phyloP scores from a whole-genome alignment of 208 protist genomes.

The Acanthamoeba castellanii region DNA sequence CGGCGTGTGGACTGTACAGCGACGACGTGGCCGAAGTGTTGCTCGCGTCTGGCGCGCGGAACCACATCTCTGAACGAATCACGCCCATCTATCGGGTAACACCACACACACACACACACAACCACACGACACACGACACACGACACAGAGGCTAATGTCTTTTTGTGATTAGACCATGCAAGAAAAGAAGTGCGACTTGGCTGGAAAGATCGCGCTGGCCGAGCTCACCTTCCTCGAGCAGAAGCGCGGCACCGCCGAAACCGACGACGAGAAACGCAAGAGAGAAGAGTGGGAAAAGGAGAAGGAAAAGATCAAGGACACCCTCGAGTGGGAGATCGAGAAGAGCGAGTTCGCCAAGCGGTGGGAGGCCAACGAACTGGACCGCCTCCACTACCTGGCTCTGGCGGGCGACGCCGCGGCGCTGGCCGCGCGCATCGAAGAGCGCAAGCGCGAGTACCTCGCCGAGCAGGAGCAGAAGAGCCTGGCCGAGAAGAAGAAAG shows the following conservation, averaged over 20 bases:
- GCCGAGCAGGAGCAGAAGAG: not conserved
- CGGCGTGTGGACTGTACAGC: not conserved
- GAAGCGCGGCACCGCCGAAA: not conserved
- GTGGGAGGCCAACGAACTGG: slow-evolving; percentile 37
- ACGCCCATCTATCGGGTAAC: slow-evolving; percentile 9
- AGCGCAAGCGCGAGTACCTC: not conserved
- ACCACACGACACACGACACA: no score
- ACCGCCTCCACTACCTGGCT: not conserved
- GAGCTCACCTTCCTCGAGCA: not conserved
- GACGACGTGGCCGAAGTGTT: not conserved
- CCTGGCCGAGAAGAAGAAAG: not conserved
- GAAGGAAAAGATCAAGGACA: slow-evolving; percentile 44
- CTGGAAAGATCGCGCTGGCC: not conserved
- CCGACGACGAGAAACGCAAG: not conserved
- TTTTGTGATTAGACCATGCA: not conserved
- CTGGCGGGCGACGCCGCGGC: not conserved
- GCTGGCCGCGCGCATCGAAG: not conserved
- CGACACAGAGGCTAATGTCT: not conserved
- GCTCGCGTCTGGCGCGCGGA: not conserved
- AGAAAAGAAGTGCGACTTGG: slow-evolving; percentile 5
- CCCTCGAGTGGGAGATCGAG: slow-evolving; percentile 45
- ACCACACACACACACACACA: not conserved
- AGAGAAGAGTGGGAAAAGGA: not conserved
- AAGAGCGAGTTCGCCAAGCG: slow-evolving; percentile 36
- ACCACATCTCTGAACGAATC: not conserved